Conservation (phyloP, 2,329 filamentous ascomycete species). For the Neonectria faginata region DNA sequence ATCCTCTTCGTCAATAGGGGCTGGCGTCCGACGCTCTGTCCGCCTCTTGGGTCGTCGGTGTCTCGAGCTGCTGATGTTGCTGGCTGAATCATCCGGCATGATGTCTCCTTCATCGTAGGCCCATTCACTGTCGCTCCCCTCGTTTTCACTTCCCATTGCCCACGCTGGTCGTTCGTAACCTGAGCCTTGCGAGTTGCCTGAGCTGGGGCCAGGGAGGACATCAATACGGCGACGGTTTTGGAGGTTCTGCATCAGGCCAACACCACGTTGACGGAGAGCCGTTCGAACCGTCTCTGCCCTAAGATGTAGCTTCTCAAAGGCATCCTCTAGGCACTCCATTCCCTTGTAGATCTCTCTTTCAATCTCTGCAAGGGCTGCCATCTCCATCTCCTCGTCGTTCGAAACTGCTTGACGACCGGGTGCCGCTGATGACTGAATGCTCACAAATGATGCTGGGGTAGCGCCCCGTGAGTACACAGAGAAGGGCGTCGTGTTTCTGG, state of each 20-base stretch:
- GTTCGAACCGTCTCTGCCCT: constrained; percentile 85
- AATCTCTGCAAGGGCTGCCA: constrained; percentile 88
- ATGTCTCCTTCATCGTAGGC: constrained; percentile 70
- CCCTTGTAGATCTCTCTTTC: constrained; percentile 93
- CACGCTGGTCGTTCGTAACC: constrained; percentile 58
- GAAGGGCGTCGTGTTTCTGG: constrained; percentile 62
- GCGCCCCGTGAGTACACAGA: constrained; percentile 65
- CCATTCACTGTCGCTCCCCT: constrained; percentile 70
- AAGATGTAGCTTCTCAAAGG: constrained; percentile 90
- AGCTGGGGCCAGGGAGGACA: constrained; percentile 62
- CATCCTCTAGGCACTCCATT: constrained; percentile 95
- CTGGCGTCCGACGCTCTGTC: constrained; percentile 77
- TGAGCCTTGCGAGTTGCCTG: constrained; percentile 59
- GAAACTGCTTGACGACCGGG: constrained; percentile 74
- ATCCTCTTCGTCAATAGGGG: constrained; percentile 78
- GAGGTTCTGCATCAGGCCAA: constrained; percentile 76
- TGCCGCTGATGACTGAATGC: constrained; percentile 61
- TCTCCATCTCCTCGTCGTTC: constrained; percentile 93
- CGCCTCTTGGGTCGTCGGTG: constrained; percentile 75
- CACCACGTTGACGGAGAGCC: constrained; percentile 82
- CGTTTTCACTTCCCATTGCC: constrained; percentile 57
- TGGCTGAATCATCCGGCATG: constrained; percentile 82
- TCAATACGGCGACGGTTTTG: constrained; percentile 70
- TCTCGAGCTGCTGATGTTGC: constrained; percentile 80
- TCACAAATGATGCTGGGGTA: constrained; percentile 71